Evolutionary conservation across 306 rosid species (phyloP).

Genomic region (Crataegus laevigata): DNA sequence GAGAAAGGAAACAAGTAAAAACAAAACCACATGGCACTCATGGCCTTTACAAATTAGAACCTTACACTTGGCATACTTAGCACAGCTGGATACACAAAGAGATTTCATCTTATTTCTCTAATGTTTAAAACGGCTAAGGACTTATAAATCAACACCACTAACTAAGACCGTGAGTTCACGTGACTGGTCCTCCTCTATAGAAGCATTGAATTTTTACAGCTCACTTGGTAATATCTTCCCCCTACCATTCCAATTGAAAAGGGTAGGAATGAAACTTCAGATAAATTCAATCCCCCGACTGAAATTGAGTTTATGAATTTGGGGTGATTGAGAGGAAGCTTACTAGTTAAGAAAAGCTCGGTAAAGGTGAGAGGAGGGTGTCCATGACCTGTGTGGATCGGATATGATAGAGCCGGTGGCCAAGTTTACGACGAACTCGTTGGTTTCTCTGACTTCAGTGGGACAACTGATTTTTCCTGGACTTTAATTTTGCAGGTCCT

Average conservation of each 20-base stretch:
- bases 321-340: slow-evolving; percentile 50
- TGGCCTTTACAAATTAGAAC: too few species aligned
- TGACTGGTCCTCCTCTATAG: slow-evolving; percentile 49
- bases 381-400: slow-evolving; percentile 57
- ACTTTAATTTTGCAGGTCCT: slow-evolving; percentile 16
- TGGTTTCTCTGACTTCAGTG: slow-evolving; percentile 2
- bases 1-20: too few species aligned
- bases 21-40: too few species aligned
- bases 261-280: slow-evolving; percentile 76
- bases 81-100: too few species aligned
- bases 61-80: too few species aligned
- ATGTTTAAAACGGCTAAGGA: too few species aligned
- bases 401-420: slow-evolving; percentile 37
- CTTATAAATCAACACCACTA: too few species aligned
- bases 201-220: slow-evolving; percentile 56
- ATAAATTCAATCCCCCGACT: slow-evolving; percentile 54
- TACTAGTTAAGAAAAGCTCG: slow-evolving; percentile 64
- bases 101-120: too few species aligned
- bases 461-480: slow-evolving; percentile 2
- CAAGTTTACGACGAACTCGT: slow-evolving; percentile 59
- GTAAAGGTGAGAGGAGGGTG: slow-evolving; percentile 63
- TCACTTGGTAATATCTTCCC: slow-evolving; percentile 50
- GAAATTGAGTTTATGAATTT: slow-evolving; percentile 47
- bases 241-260: slow-evolving; percentile 79
- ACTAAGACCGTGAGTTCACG: too few species aligned